phyloP scores from a whole-genome alignment of 768 basidiomycete genomes.

The Strobilomyces echinocephalus region DNA sequence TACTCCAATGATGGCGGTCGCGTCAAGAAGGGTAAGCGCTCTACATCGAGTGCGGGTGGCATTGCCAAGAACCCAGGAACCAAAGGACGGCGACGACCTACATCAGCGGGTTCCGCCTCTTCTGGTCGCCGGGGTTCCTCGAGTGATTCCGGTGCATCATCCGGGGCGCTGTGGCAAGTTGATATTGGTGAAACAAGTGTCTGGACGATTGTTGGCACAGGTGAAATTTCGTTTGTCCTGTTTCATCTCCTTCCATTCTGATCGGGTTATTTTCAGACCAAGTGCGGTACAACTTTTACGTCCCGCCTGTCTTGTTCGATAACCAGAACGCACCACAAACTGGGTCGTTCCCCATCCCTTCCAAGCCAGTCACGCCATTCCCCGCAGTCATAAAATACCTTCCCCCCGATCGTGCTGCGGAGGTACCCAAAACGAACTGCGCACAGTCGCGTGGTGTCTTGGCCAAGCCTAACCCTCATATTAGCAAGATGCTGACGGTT shows the following conservation, averaged over 20 bases:
- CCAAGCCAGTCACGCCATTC: slow-evolving; percentile 81
- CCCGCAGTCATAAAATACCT: slow-evolving; percentile 88
- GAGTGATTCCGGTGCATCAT: slow-evolving; percentile 65
- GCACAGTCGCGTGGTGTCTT: slow-evolving; percentile 61
- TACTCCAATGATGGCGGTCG: slow-evolving; percentile 79
- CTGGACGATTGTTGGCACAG: slow-evolving; percentile 92
- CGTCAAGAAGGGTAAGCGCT: slow-evolving; percentile 75
- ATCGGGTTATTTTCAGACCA: slow-evolving; percentile 52
- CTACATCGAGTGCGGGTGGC: slow-evolving; percentile 62
- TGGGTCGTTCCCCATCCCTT: slow-evolving; percentile 72
- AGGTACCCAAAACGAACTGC: slow-evolving; percentile 72
- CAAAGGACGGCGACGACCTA: slow-evolving; percentile 64
- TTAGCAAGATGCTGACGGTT: slow-evolving; percentile 76
- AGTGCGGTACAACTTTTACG: slow-evolving; percentile 90
- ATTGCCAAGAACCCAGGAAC: slow-evolving; percentile 32
- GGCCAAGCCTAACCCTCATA: slow-evolving; percentile 73
- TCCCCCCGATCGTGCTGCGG: slow-evolving; percentile 81
- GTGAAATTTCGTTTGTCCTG: slow-evolving; percentile 35
- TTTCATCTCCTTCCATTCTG: slow-evolving; percentile 8
- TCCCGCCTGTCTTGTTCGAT: slow-evolving; percentile 80
- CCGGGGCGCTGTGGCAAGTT: slow-evolving; percentile 81
- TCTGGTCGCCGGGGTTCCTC: slow-evolving; percentile 63
- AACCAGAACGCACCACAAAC: slow-evolving; percentile 68
- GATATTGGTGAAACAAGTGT: slow-evolving; percentile 92
- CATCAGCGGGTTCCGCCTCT: slow-evolving; percentile 68